These are phyloP conservation scores for Botrytis paeoniae DNA, from an alignment of 2,329 filamentous ascomycete genomes.

Conservation along the genomic window DNA sequence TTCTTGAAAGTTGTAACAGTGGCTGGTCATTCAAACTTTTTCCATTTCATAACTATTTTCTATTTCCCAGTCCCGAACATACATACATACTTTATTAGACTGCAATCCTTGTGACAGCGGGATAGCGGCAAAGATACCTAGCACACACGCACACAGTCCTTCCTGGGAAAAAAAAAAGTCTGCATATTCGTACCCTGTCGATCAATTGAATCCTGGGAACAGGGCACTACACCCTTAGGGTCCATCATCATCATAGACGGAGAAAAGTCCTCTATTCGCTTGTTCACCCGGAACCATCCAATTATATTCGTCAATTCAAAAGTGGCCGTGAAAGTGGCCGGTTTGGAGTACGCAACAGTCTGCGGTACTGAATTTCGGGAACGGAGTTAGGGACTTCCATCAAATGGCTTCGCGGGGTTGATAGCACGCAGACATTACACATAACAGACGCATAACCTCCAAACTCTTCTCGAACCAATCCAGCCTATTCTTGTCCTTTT, in stretches of 20 bases:
- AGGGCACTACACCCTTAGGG: not conserved
- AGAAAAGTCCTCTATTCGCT: not conserved
- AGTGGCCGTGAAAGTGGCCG: not conserved
- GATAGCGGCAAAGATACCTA: not conserved
- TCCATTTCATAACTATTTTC: not conserved
- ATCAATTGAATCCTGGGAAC: not conserved
- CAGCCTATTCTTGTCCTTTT: not conserved
- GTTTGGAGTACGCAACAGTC: not conserved
- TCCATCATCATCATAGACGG: not conserved
- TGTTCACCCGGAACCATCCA: not conserved
- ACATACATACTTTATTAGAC: not conserved
- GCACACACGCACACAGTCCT: not conserved
- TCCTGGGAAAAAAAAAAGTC: not conserved
- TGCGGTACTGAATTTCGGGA: slow-evolving; percentile 2
- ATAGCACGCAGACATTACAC: not conserved
- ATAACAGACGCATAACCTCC: not conserved
- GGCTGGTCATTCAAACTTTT: not conserved
- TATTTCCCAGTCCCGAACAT: not conserved
- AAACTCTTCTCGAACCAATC: not conserved
- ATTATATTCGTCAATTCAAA: not conserved
- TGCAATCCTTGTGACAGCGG: slow-evolving; percentile 2
- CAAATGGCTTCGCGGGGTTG: not conserved
- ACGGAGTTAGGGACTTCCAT: not conserved
- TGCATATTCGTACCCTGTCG: not conserved
- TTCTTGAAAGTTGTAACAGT: not conserved